Conservation (phyloP, 306 rosid species). For the Rosa multiflora region DNA sequence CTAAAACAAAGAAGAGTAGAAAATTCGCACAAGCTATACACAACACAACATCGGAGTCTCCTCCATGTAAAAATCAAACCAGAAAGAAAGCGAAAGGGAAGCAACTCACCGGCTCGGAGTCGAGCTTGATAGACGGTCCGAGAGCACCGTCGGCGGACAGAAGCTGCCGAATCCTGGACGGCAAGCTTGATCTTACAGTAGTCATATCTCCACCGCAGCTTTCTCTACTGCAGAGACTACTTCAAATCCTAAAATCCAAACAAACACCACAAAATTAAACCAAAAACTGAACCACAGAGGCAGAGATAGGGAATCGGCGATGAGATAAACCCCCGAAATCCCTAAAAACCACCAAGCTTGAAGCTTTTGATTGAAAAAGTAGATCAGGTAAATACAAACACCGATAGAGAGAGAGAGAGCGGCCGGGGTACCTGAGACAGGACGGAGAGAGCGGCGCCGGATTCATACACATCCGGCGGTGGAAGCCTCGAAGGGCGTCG, state of each 20-base stretch:
- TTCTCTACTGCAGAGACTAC: conserved; percentile 57
- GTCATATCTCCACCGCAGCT: conserved; percentile 75
- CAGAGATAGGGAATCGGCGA: conserved; percentile 22
- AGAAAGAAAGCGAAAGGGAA: not conserved
- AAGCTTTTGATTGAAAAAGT: conserved; percentile 6
- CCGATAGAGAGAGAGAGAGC: not conserved
- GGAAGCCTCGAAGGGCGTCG: conserved; percentile 18
- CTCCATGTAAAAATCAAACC: not conserved
- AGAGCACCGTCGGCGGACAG: conserved; percentile 76
- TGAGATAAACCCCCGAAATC: conserved; percentile 20
- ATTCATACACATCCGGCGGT: conserved; percentile 61
- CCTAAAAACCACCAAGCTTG: not conserved
- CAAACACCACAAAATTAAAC: conserved; percentile 9
- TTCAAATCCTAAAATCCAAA: conserved; percentile 23
- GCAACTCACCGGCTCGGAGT: conserved; percentile 80
- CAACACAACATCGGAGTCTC: not conserved
- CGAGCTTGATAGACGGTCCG: conserved; percentile 83
- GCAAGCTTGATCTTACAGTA: conserved; percentile 86
- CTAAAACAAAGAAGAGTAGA: not conserved
- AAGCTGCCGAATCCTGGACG: conserved; percentile 93
- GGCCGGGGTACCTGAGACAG: conserved; percentile 52
- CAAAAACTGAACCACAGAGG: not conserved
- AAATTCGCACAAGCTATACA: not conserved
- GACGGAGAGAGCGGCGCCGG: conserved; percentile 36
- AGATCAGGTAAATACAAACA: too few species aligned